Evolutionary conservation across 176 grass and related monocot genomes (phyloP).

Genomic region (Zoysia japonica): DNA sequence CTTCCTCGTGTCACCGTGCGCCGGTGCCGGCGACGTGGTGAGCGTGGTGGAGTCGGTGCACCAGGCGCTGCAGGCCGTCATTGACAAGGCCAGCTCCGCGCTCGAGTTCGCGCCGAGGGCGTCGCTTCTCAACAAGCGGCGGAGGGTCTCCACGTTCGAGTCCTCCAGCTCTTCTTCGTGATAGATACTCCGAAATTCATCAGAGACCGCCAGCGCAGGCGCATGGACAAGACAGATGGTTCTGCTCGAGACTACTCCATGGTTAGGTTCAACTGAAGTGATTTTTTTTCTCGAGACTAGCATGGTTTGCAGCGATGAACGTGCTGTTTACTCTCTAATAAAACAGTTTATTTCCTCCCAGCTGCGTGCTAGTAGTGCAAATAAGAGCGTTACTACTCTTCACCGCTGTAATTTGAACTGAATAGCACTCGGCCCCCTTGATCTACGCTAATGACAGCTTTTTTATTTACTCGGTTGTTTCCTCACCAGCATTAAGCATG

Average conservation of each 20-base stretch:
- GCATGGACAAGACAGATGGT: too few relatives aligned
- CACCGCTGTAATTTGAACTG: neutral
- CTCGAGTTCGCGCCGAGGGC: slow-evolving; percentile 57
- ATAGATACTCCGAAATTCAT: neutral
- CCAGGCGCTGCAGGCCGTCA: slow-evolving; percentile 59
- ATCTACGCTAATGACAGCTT: neutral
- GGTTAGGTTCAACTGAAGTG: too few relatives aligned
- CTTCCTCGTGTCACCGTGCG: slow-evolving; percentile 41
- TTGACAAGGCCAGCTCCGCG: slow-evolving; percentile 54
- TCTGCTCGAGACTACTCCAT: too few relatives aligned
- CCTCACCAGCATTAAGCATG: neutral
- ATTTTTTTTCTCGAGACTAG: too few relatives aligned
- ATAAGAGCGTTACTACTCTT: neutral
- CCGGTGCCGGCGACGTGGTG: slow-evolving; percentile 7
- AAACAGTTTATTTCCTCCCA: neutral
- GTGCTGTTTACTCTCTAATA: neutral
- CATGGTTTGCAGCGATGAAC: too few relatives aligned
- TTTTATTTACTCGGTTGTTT: neutral
- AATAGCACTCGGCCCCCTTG: neutral
- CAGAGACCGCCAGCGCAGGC: neutral
- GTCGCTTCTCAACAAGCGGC: slow-evolving; percentile 65
- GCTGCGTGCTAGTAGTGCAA: neutral
- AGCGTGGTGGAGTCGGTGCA: slow-evolving; percentile 44
- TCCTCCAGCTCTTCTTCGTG: slow-evolving; percentile 78
- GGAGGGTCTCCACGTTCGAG: slow-evolving; percentile 57